Percentiles rank a stretch among this genome's conserved stretches.
Evolutionary conservation across 2,329 filamentous ascomycete species (phyloP).

Genomic region (Cercospora berteroae): DNA sequence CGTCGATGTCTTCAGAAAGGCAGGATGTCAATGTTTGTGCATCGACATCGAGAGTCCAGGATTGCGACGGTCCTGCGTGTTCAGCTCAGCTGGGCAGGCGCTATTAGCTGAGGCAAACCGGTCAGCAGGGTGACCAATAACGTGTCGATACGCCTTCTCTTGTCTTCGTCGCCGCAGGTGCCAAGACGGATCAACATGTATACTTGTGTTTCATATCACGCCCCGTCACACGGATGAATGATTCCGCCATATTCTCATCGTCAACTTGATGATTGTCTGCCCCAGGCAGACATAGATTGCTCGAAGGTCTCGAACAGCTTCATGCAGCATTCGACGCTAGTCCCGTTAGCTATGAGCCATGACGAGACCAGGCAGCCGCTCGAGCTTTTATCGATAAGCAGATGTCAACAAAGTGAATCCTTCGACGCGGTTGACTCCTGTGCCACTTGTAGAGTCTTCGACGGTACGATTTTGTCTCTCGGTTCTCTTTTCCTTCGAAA

Average conservation of each 20-base stretch:
- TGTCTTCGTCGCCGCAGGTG: not conserved
- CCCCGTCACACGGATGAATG: not conserved
- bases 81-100: not conserved
- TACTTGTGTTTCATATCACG: not conserved
- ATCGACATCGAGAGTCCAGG: not conserved
- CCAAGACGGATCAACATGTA: not conserved
- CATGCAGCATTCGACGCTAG: not conserved
- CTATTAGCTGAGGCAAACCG: not conserved
- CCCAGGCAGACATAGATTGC: not conserved
- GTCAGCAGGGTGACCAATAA: not conserved
- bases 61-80: not conserved
- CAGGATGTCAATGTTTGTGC: not conserved
- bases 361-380: not conserved
- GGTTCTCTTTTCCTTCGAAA: not conserved
- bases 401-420: not conserved
- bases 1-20: not conserved
- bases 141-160: not conserved
- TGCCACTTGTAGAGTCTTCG: not conserved
- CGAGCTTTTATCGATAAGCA: not conserved
- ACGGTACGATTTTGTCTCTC: not conserved
- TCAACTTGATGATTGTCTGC: not conserved
- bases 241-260: not conserved
- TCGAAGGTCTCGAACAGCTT: not conserved
- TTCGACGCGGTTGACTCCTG: not conserved
- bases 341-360: not conserved